A percentile compares a stretch with the other conserved stretches of the same genome.
Conservation (phyloP, 345 rosid genomes). For the Arabidopsis suecica region DNA sequence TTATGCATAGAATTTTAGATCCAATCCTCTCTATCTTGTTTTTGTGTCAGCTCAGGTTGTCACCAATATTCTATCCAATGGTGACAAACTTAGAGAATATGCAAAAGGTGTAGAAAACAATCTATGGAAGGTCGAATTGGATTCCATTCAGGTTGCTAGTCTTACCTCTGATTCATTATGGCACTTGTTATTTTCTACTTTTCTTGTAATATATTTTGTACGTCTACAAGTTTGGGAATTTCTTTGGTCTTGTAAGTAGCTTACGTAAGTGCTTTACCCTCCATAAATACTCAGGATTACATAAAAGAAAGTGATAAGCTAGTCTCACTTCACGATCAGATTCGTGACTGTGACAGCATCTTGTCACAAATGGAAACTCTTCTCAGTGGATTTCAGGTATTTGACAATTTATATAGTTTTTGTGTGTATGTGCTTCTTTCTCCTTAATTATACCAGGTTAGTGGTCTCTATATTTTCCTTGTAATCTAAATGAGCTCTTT, state of each 20-base stretch:
- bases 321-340: conserved; percentile 95
- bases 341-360: conserved; percentile 87
- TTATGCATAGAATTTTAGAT: no score
- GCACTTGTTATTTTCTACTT: not conserved
- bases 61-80: conserved; percentile 81
- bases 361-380: conserved; percentile 96
- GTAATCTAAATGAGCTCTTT: conserved; percentile 20
- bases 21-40: conserved; percentile 4
- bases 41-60: conserved; percentile 63
- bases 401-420: not conserved
- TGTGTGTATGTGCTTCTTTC: conserved; percentile 4
- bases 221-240: no score
- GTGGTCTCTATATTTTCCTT: not conserved
- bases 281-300: conserved; percentile 71
- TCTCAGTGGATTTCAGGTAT: conserved; percentile 95
- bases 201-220: no score
- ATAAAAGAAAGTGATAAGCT: conserved; percentile 93
- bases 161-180: not conserved
- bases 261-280: conserved; percentile 15
- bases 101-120: conserved; percentile 95
- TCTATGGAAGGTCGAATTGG: conserved; percentile 83
- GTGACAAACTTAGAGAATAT: conserved; percentile 76
- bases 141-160: conserved; percentile 76
- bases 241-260: not conserved
- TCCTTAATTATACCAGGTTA: not conserved